Evolutionary conservation across 352 stramenopile species (phyloP), one percentile per base, ranked within the genome.

Genomic region (Phytophthora citrophthora): DNA sequence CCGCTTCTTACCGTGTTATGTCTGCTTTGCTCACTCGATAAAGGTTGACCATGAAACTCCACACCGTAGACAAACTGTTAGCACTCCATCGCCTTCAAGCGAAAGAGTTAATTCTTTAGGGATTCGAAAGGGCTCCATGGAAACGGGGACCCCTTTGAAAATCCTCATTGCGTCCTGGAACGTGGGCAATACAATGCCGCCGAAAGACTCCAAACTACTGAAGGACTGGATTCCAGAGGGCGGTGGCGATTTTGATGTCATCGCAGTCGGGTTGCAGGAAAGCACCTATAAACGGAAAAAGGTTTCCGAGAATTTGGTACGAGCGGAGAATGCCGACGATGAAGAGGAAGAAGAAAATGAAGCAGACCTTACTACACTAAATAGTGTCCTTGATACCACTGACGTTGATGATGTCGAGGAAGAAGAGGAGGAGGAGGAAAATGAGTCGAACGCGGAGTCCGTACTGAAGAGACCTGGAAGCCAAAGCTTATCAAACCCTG

Each of bases 151-250:
- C 10, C 45, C 61, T 6, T 65, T 92, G 11, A 82, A 84, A 58
- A 73, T 92, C 27, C 68, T 90, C n/a, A 45, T 92, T 38, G 79
- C 68, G 2, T 90, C 88, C 6, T 96, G 88, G 88, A 96, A 96
- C 49, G 79, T 96, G 5, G 88, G 88, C 43, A 96, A 96, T 54
- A 84, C 83, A 7, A 90, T 89, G 81, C 84, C 86, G 20, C 84
- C 86, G 1, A 87, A 88, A 54, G 68, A 75, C 45, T 56, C 68
- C 2, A 81, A 72, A 13, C 39, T 75, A 32, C 61, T 96, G 47
- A 48, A 68, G 43, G 56, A 82, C 39, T 96, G 89, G 89, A 84
- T 97, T 38, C 89, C 88, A 4, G 68, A 81, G 39, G 81, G 77
- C n/a, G 86, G 89, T 15, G 88, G 83, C 0, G 81, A 84, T 49